Evolutionary conservation across 495 filamentous ascomycete genomes (phyloP).

Genomic region (Recurvomyces mirabilis): DNA sequence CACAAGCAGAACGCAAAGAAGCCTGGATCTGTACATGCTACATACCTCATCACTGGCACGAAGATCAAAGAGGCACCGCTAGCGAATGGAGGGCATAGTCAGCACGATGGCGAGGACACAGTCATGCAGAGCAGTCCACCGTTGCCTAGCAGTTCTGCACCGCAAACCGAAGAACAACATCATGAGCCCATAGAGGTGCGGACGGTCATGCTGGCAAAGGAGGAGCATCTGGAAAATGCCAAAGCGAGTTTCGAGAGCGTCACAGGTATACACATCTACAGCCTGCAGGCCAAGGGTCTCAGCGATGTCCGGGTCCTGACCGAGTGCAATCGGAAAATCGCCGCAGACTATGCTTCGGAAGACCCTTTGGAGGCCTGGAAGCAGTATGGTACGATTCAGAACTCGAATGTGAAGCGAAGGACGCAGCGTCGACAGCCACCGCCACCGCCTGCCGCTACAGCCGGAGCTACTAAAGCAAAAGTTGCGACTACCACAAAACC

Average conservation of each 20-base stretch:
- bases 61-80: constrained; percentile 20
- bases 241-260: constrained; percentile 59
- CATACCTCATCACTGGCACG: constrained; percentile 69
- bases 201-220: constrained; percentile 60
- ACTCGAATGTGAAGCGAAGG: constrained; percentile 50
- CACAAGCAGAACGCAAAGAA: constrained; percentile 64
- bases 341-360: constrained; percentile 42
- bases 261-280: constrained; percentile 75
- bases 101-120: constrained; percentile 50
- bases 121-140: constrained; percentile 59
- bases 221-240: constrained; percentile 66
- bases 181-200: constrained; percentile 36
- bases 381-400: constrained; percentile 60
- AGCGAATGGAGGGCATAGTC: constrained; percentile 28
- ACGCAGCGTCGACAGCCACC: constrained; percentile 28
- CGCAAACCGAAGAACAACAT: constrained; percentile 35
- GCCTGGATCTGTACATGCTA: constrained; percentile 66
- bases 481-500: constrained; percentile 1
- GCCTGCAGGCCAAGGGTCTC: constrained; percentile 56
- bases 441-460: constrained; percentile 11
- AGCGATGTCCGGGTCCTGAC: constrained; percentile 68
- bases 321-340: constrained; percentile 51
- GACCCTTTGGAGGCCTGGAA: constrained; percentile 50
- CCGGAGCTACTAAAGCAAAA: constrained; percentile 2
- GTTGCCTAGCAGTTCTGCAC: constrained; percentile 49